Evolutionary conservation across 1,139 yeast species (phyloP), one percentile per base, ranked within the genome.

Genomic region (Pneumocystis murina): DNA sequence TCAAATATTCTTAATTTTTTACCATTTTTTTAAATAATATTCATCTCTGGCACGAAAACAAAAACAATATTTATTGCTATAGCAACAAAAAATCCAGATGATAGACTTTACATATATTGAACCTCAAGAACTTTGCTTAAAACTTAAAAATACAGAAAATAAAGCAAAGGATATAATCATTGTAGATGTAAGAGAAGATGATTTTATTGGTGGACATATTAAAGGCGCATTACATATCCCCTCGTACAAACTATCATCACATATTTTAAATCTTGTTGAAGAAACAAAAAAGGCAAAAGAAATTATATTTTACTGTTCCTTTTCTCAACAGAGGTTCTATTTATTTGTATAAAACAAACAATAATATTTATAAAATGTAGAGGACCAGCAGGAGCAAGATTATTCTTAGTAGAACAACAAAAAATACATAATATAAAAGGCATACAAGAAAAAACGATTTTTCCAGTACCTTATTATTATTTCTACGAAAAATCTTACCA

Each of bases 181-280:
- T 2, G 80, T 92, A 5, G 98, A 92, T 70, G 97, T 91, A 3
- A 79, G 98, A 64, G 97, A 90, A 66, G 80, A 82, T 8, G 97
- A 92, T 74, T 82, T 78, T 68, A 71, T 81, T 62, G 90, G 89
- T 1, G 95, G 96, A 4, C 94, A 89, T 71, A 86, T 89, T 64
- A 78, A 74, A 61, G 80, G 80, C 30, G 79, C 86, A 30, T 74
- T 81, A 65, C 84, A 87, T 70, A 81, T 82, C 62, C 88, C 95
- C 1, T 79, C 87, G 2, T 73, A 77, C 0, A 73, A 77, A 17
- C 79, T 88, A 68, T 70, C 75, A 3, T 71, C 74, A 16, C 73
- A 74, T 1, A 71, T 83, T 57, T 77, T 80, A 1, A 76, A 79
- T 30, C 75, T 86, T 7, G 36, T 64, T 16, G 54, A 57, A 36